These are phyloP conservation scores for Aurantiochytrium sp. DNA, from an alignment of 108 stramenopile genomes.

Conservation along the genomic window DNA sequence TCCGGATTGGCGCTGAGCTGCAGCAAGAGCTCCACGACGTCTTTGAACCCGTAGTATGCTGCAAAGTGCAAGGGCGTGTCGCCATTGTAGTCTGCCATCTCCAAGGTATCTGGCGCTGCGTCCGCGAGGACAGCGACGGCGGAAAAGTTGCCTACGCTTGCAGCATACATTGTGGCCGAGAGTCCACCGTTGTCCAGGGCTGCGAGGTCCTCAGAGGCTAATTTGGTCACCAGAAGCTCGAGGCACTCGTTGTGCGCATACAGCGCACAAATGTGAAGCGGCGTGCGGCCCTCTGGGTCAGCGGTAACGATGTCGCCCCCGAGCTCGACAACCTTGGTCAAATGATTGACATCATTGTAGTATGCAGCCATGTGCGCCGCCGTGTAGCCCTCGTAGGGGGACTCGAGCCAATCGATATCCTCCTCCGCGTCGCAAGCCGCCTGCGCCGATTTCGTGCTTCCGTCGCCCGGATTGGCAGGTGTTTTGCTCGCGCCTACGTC, in stretches of 20 bases:
- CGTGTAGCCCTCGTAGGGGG: slow-evolving; percentile 6
- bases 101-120: neutral
- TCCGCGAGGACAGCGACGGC: neutral
- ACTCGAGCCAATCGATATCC: neutral
- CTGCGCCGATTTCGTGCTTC: too few species aligned
- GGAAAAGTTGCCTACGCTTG: neutral
- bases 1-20: slow-evolving; percentile 18
- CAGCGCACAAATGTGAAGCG: slow-evolving; percentile 1
- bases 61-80: slow-evolving; percentile 7
- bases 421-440: too few species aligned
- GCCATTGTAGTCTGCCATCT: neutral
- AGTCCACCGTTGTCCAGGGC: neutral
- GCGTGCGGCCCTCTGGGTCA: neutral
- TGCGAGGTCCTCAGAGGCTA: too few species aligned
- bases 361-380: slow-evolving; percentile 8
- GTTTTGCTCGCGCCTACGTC: neutral
- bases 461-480: neutral
- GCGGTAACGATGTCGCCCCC: neutral
- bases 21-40: neutral
- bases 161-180: neutral
- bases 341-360: neutral
- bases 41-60: neutral
- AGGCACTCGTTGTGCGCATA: neutral
- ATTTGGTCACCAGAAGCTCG: neutral
- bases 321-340: neutral